A percentile compares a stretch with the other conserved stretches of the same genome.
These are phyloP conservation scores for Lachancea cidri DNA, from an alignment of 805 yeast species.

Conservation along the genomic window DNA sequence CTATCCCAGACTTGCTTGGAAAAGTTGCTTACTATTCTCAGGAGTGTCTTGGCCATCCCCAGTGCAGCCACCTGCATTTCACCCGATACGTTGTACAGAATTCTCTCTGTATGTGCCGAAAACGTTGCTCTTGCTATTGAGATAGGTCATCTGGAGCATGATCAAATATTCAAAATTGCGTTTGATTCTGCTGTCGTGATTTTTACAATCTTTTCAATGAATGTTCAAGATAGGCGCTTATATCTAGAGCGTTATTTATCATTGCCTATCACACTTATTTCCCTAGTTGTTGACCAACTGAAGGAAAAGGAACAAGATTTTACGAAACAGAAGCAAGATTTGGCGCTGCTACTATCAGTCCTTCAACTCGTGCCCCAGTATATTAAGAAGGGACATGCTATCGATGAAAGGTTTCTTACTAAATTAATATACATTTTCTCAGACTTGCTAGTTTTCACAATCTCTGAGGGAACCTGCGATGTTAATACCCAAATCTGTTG, in stretches of 20 bases:
- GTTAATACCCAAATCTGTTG: constrained; percentile 15
- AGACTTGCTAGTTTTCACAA: constrained; percentile 21
- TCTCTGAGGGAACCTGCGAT: constrained; percentile 8
- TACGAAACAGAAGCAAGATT: constrained; percentile 12
- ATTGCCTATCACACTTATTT: constrained; percentile 38
- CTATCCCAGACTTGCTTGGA: constrained; percentile 5
- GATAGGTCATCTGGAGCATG: too few relatives aligned
- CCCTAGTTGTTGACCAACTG: constrained; percentile 26
- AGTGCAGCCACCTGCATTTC: constrained; percentile 11
- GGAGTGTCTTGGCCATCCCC: constrained; percentile 16
- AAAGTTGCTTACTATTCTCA: constrained; percentile 15
- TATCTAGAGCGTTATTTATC: constrained; percentile 42
- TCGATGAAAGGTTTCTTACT: constrained; percentile 52
- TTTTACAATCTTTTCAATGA: constrained; percentile 38
- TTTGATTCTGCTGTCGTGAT: constrained; percentile 35
- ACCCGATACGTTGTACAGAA: constrained; percentile 8
- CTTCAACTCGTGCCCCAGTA: constrained; percentile 20
- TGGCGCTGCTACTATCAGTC: constrained; percentile 16
- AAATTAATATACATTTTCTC: constrained; percentile 49
- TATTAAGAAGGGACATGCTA: constrained; percentile 17
- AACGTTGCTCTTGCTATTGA: constrained; percentile 17
- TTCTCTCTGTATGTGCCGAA: constrained; percentile 17
- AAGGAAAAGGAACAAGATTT: constrained; percentile 25
- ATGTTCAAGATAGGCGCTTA: constrained; percentile 39
- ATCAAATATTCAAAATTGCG: constrained; percentile 25